Percentiles rank a stretch among this genome's conserved stretches.
These are phyloP conservation scores for Lupinus albus DNA, from an alignment of 306 rosid species.

Conservation along the genomic window DNA sequence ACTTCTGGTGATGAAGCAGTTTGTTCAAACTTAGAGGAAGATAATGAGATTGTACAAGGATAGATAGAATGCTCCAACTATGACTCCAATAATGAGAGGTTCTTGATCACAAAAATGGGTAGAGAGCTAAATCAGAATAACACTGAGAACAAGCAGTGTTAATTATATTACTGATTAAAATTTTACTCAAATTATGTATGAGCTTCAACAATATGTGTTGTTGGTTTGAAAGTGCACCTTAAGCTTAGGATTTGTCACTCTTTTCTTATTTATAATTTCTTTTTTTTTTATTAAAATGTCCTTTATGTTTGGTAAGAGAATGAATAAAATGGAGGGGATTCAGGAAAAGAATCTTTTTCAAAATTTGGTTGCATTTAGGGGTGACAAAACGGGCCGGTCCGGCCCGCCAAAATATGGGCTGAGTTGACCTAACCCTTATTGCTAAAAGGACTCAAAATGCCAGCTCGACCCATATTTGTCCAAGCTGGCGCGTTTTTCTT, in stretches of 20 bases:
- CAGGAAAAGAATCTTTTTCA: too few relatives aligned
- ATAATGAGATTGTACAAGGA: constrained; percentile 22
- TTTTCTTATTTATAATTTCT: not conserved
- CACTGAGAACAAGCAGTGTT: constrained; percentile 23
- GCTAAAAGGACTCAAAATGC: too few relatives aligned
- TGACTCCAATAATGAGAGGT: constrained; percentile 34
- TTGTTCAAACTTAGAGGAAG: constrained; percentile 38
- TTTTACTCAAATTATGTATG: constrained; percentile 5
- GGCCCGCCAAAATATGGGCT: too few relatives aligned
- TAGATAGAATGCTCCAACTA: constrained; percentile 18
- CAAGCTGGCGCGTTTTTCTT: too few relatives aligned
- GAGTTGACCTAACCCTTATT: too few relatives aligned
- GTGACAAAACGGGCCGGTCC: too few relatives aligned
- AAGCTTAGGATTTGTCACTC: not conserved
- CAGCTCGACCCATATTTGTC: too few relatives aligned
- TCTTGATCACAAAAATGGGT: constrained; percentile 24
- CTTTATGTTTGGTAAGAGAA: too few relatives aligned
- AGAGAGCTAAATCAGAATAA: constrained; percentile 21
- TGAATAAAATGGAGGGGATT: too few relatives aligned
- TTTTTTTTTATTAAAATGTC: not conserved
- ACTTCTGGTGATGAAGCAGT: constrained; percentile 37
- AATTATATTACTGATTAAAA: not conserved
- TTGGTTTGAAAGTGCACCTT: constrained; percentile 36
- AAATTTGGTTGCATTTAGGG: too few relatives aligned
- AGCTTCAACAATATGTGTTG: constrained; percentile 11